phyloP scores from a whole-genome alignment of 768 basidiomycete genomes.

The Mycena chlorophos region DNA sequence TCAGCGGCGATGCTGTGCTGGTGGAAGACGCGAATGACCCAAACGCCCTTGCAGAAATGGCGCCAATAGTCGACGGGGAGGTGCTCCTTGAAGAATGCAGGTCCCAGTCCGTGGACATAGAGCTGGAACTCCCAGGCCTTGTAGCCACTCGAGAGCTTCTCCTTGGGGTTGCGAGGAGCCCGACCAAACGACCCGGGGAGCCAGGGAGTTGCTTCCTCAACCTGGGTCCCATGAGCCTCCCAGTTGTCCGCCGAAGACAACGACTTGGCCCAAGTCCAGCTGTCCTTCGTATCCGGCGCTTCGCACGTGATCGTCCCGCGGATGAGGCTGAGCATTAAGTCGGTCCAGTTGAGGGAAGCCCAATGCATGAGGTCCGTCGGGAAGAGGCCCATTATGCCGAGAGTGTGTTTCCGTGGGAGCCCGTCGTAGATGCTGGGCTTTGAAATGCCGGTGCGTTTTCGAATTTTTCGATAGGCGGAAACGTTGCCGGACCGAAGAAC shows the following conservation, averaged over 20 bases:
- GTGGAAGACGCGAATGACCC: constrained; percentile 24
- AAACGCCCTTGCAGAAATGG: constrained; percentile 30
- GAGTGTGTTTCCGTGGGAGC: constrained; percentile 3
- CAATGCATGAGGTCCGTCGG: constrained; percentile 24
- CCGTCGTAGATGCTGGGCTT: constrained; percentile 23
- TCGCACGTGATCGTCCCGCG: constrained; percentile 25
- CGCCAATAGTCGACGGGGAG: constrained; percentile 26
- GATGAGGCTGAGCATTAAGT: constrained; percentile 12
- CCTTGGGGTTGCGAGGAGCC: constrained; percentile 3
- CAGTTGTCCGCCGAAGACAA: not conserved
- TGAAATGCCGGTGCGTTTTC: not conserved
- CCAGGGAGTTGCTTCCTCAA: not conserved
- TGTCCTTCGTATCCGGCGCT: not conserved
- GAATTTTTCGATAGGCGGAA: not conserved
- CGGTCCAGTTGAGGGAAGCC: constrained; percentile 12
- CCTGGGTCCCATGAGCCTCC: not conserved
- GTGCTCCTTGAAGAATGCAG: constrained; percentile 26
- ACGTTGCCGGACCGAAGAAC: not conserved
- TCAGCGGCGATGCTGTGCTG: constrained; percentile 10
- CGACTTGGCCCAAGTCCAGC: not conserved
- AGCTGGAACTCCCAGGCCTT: constrained; percentile 19
- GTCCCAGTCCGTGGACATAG: constrained; percentile 21
- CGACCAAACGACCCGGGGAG: constrained; percentile 4
- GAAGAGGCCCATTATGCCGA: constrained; percentile 16
- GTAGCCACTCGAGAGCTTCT: constrained; percentile 22